A percentile compares a stretch with the other conserved stretches of the same genome.
phyloP scores from a whole-genome alignment of 1,139 yeast species.

The Suzukiozyma palmioleophila region DNA sequence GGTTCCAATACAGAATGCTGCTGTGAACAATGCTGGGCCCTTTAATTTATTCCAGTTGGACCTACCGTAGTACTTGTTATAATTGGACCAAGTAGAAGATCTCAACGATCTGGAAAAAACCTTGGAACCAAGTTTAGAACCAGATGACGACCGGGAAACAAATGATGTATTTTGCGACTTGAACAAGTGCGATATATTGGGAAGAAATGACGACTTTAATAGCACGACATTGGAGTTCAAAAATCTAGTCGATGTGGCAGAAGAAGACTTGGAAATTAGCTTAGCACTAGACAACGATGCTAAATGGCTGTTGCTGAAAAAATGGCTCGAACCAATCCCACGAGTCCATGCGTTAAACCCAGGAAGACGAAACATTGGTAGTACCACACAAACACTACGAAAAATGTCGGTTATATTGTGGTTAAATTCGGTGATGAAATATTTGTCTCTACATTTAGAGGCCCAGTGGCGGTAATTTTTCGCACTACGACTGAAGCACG shows the following conservation, averaged over 20 bases:
- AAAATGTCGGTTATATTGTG: too few species aligned
- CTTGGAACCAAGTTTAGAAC: not conserved
- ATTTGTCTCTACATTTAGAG: too few species aligned
- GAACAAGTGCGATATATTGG: slow-evolving; percentile 2
- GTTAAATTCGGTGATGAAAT: too few species aligned
- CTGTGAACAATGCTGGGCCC: slow-evolving; percentile 38
- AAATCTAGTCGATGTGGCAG: slow-evolving; percentile 6
- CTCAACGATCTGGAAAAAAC: slow-evolving; percentile 4
- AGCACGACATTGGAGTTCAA: slow-evolving; percentile 13
- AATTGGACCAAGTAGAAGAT: slow-evolving; percentile 28
- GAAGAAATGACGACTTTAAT: slow-evolving; percentile 17
- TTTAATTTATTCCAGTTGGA: slow-evolving; percentile 29
- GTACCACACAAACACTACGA: too few species aligned
- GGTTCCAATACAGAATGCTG: slow-evolving; percentile 35
- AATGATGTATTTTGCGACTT: too few species aligned
- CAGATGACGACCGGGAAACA: too few species aligned
- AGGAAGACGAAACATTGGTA: slow-evolving; percentile 2
- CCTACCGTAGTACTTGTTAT: slow-evolving; percentile 27
- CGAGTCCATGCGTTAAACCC: not conserved
- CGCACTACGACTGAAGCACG: too few species aligned
- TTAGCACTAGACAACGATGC: slow-evolving; percentile 6
- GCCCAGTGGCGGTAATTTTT: too few species aligned
- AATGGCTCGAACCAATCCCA: slow-evolving; percentile 3
- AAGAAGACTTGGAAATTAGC: not conserved
- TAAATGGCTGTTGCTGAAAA: slow-evolving; percentile 12